Evolutionary conservation across 2,329 filamentous ascomycete species (phyloP).

Genomic region (Phialemoniopsis sp.): DNA sequence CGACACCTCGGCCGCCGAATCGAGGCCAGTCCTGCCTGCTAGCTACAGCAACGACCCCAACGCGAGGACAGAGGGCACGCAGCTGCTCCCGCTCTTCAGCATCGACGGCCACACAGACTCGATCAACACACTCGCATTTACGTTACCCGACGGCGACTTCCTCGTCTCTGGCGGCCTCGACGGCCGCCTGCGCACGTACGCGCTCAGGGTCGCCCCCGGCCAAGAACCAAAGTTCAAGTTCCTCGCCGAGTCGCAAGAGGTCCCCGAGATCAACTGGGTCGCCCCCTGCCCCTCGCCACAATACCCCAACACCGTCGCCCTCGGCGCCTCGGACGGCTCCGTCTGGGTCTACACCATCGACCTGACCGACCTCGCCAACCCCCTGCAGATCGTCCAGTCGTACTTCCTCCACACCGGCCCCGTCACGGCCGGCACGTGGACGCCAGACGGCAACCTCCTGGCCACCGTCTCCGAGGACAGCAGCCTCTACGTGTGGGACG

Average conservation of each 20-base stretch:
- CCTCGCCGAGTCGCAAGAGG: constrained; percentile 77
- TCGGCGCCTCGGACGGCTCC: constrained; percentile 85
- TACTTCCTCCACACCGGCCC: constrained; percentile 87
- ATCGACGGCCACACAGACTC: constrained; percentile 91
- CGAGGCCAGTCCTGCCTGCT: constrained; percentile 66
- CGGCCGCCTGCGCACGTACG: constrained; percentile 72
- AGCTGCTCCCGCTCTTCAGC: constrained; percentile 63
- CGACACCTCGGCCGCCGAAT: constrained; percentile 62
- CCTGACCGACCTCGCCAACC: constrained; percentile 48
- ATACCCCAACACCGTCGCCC: constrained; percentile 76
- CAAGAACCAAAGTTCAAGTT: constrained; percentile 48
- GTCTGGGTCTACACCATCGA: constrained; percentile 96
- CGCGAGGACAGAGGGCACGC: constrained; percentile 38
- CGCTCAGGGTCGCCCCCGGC: constrained; percentile 39
- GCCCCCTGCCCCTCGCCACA: constrained; percentile 65
- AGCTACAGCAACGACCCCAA: constrained; percentile 69
- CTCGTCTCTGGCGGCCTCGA: constrained; percentile 86
- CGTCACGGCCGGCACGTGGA: constrained; percentile 90
- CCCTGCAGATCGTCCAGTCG: constrained; percentile 80
- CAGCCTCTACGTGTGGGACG: constrained; percentile 88
- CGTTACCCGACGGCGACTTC: constrained; percentile 76
- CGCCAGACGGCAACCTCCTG: constrained; percentile 78
- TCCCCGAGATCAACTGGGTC: constrained; percentile 94
- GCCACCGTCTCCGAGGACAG: constrained; percentile 87
- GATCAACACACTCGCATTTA: constrained; percentile 83